These are phyloP conservation scores for Grifola frondosa DNA, from an alignment of 1,284 basidiomycete species.

Conservation along the genomic window DNA sequence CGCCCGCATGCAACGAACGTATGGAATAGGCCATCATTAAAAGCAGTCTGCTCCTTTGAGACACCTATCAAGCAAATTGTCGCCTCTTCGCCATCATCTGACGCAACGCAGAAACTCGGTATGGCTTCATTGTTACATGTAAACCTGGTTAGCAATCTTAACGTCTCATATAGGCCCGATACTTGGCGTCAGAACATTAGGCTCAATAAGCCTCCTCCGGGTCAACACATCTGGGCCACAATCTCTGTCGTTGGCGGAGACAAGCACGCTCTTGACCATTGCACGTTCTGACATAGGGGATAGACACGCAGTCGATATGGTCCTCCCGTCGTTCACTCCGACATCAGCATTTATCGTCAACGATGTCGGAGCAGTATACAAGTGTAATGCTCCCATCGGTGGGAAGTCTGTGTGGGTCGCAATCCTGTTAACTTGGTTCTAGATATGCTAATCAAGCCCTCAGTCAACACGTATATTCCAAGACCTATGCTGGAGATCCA, in stretches of 20 bases:
- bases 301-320: constrained; percentile 42
- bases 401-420: constrained; percentile 14
- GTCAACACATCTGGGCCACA: constrained; percentile 6
- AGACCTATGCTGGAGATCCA: background rate
- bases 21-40: too few species aligned
- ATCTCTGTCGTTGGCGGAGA: constrained; percentile 4
- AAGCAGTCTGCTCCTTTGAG: constrained; percentile 45
- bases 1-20: too few species aligned
- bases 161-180: constrained; percentile 5
- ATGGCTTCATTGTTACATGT: background rate
- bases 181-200: constrained; percentile 24
- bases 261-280: constrained; percentile 29
- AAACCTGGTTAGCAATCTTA: background rate
- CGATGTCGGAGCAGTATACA: constrained; percentile 45
- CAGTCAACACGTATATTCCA: constrained; percentile 17
- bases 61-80: constrained; percentile 44
- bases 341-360: constrained; percentile 39
- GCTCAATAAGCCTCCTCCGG: constrained; percentile 14
- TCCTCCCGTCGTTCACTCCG: constrained; percentile 9
- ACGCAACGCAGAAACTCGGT: constrained; percentile 8
- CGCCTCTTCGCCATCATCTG: constrained; percentile 8
- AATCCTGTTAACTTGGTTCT: too few species aligned
- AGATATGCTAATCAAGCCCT: too few species aligned
- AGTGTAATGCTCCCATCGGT: constrained; percentile 24
- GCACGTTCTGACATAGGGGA: constrained; percentile 40